phyloP scores from a whole-genome alignment of 140 eudicot species.

The Oenanthe javanica region DNA sequence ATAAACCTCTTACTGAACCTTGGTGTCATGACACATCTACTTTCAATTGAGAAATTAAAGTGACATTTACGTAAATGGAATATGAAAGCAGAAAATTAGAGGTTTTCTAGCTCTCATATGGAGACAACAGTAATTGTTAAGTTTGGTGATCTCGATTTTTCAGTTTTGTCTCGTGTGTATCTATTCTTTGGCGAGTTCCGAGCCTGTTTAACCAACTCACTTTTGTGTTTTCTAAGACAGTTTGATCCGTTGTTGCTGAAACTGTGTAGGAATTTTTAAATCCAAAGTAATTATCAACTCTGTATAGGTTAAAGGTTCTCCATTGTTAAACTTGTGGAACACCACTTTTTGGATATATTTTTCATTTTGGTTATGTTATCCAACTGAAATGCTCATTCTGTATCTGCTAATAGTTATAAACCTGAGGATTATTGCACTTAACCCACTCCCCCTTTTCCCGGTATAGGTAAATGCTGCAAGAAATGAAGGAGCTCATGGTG shows the following conservation, averaged over 20 bases:
- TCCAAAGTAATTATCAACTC: background rate
- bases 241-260: background rate
- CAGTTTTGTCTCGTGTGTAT: background rate
- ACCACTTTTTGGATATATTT: background rate
- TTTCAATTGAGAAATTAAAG: background rate
- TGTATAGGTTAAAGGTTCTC: background rate
- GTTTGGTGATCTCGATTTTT: background rate
- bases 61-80: background rate
- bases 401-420: background rate
- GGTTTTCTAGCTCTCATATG: background rate
- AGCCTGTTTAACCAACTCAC: background rate
- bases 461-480: constrained; percentile 73
- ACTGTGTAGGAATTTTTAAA: background rate
- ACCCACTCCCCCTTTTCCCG: background rate
- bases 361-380: background rate
- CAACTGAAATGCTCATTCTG: background rate
- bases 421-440: background rate
- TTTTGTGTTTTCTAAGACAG: background rate
- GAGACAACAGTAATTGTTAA: background rate
- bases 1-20: background rate
- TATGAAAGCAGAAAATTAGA: background rate
- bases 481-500: constrained; percentile 92
- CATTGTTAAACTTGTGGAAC: background rate
- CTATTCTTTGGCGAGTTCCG: background rate
- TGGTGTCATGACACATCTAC: background rate